Evolutionary conservation across 495 filamentous ascomycete genomes (phyloP), one percentile per base, ranked within the genome.

Genomic region (Oidiodendron maius): DNA sequence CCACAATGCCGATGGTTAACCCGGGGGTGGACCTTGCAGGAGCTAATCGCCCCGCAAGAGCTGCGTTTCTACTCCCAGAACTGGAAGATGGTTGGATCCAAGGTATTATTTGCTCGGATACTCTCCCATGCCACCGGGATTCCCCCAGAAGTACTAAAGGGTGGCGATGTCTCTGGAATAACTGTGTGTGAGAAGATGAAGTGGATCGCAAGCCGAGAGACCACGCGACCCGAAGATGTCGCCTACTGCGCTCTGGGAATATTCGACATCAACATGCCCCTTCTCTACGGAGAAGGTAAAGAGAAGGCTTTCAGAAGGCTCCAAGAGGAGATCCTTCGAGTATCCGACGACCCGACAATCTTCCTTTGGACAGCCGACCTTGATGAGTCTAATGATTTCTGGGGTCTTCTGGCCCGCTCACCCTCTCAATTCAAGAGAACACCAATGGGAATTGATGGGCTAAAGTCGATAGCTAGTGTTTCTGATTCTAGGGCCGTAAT

Each of bases 181-280:
- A 9, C 28, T 26, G 23, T 43, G 17, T 42, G 43, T 12, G 15
- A 23, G 23, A 52, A 36, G 24, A 52, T 52, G 50, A 50, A 30
- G 13, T 52, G 44, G 50, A 23, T 23, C 16, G 4, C 50, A 4
- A 17, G 20, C 8, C 38, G 50, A 20, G 23, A 17, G 15, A 52
- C 50, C 4, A 42, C 50, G 17, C 20, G 40, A 16, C 16, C 2
- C 8, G 51, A 53, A 34, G 53, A 56, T 42, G 34, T 23, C 15
- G 53, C 52, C 8, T 56, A 56, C 21, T 48, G 43, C 15, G 15
- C 49, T 4, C 42, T 56, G 4, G 42, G 53, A 4, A 47, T 56
- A 34, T 56, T 56, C 35, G 53, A 40, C n/a, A 16, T 53, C 10
- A 48, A 42, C 40, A 56, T 56, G 53, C 41, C 46, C 15, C 24